Evolutionary conservation across 345 rosid species (phyloP).

Genomic region (Gossypium sturtianum): DNA sequence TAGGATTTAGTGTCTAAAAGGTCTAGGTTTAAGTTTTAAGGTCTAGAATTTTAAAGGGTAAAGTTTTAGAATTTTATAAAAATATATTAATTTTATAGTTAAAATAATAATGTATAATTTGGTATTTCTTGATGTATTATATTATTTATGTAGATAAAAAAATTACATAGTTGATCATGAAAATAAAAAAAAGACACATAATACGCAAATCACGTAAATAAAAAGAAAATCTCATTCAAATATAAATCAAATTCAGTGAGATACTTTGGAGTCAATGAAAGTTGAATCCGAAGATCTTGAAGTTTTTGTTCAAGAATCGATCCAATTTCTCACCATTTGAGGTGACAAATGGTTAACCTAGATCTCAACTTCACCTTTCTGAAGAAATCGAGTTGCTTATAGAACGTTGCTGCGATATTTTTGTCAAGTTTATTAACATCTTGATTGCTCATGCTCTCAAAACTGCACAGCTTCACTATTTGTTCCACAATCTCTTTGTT

Average conservation of each 20-base stretch:
- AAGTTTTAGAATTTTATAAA: too few relatives aligned
- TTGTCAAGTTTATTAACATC: conserved; percentile 20
- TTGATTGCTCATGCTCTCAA: conserved; percentile 29
- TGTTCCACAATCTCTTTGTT: conserved; percentile 18
- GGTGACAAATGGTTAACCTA: conserved; percentile 22
- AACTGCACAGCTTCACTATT: conserved; percentile 20
- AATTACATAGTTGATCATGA: too few relatives aligned
- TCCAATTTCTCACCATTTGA: conserved; percentile 24
- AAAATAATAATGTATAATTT: too few relatives aligned
- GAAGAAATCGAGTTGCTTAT: conserved; percentile 19
- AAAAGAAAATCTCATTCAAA: background rate
- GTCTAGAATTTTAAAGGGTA: too few relatives aligned
- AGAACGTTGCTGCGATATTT: too few relatives aligned
- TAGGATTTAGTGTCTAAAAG: too few relatives aligned
- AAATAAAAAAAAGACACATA: too few relatives aligned
- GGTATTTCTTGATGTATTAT: too few relatives aligned
- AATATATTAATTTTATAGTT: too few relatives aligned
- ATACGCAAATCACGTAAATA: too few relatives aligned
- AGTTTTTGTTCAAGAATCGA: conserved; percentile 9
- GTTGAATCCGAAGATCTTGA: conserved; percentile 19
- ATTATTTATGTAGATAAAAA: too few relatives aligned
- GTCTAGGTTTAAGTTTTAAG: too few relatives aligned
- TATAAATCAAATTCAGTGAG: background rate
- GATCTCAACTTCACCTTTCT: conserved; percentile 34
- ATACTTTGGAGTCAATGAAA: background rate